Conservation (phyloP, 345 rosid species). For the Acer negundo region DNA sequence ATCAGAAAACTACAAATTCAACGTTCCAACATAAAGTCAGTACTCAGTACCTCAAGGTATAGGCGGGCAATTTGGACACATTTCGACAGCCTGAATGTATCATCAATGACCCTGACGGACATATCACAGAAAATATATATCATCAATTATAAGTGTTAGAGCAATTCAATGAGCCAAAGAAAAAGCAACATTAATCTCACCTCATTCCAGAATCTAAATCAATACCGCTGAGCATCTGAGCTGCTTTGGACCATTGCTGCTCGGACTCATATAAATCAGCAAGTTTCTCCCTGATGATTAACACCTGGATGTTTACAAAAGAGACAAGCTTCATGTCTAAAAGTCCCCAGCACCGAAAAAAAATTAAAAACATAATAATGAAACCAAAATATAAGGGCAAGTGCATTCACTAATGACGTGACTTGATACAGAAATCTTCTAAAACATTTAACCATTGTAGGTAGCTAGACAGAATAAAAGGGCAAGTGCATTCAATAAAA, state of each 20-base stretch:
- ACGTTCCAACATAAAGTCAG: constrained; percentile 22
- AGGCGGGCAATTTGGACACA: constrained; percentile 97
- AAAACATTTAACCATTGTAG: neutral
- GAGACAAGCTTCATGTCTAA: neutral
- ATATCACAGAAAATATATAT: constrained; percentile 22
- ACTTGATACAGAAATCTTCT: neutral
- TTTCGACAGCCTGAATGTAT: constrained; percentile 80
- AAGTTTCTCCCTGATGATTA: constrained; percentile 92
- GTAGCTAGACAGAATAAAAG: too few species aligned
- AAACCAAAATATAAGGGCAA: too few species aligned
- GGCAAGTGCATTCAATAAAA: too few species aligned
- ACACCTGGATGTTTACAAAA: constrained; percentile 47
- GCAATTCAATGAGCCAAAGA: neutral
- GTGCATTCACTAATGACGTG: too few species aligned
- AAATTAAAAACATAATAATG: too few species aligned
- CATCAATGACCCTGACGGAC: constrained; percentile 74
- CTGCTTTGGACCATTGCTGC: constrained; percentile 95
- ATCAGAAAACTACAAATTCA: constrained; percentile 10
- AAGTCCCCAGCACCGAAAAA: neutral
- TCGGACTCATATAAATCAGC: constrained; percentile 90
- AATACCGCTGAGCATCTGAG: constrained; percentile 98
- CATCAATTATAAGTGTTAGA: neutral
- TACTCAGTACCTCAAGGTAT: constrained; percentile 95
- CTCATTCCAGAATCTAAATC: constrained; percentile 97
- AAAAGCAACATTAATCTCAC: constrained; percentile 35